phyloP scores from a whole-genome alignment of 495 filamentous ascomycete genomes.

The Talaromyces adpressus region DNA sequence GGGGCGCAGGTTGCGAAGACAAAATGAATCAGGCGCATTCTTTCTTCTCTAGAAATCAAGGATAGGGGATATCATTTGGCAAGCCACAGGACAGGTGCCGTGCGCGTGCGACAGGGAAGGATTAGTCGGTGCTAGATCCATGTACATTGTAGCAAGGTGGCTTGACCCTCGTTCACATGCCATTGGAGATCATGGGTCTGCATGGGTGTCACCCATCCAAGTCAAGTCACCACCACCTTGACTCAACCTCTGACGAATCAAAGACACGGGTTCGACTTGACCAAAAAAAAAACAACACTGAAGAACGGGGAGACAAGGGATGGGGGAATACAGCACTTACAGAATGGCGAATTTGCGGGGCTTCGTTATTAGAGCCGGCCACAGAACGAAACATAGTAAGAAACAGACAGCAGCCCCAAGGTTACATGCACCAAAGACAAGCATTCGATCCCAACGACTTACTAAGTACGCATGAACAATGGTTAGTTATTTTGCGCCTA shows the following conservation, averaged over 20 bases:
- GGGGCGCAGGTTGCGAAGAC: neutral
- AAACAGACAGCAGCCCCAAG: constrained; percentile 86
- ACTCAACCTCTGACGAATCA: neutral
- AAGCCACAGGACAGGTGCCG: constrained; percentile 1
- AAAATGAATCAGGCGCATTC: constrained; percentile 6
- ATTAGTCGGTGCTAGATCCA: neutral
- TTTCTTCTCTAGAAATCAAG: neutral
- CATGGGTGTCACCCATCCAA: neutral
- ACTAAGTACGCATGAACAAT: constrained; percentile 46
- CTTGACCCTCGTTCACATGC: constrained; percentile 6
- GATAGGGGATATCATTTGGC: constrained; percentile 2
- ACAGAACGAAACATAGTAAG: constrained; percentile 81
- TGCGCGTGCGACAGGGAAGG: neutral
- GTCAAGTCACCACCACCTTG: neutral
- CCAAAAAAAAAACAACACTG: neutral
- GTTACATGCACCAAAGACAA: constrained; percentile 90
- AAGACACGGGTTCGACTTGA: neutral
- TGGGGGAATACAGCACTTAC: constrained; percentile 53
- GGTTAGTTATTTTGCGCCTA: neutral
- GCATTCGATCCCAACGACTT: constrained; percentile 91
- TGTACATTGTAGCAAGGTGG: neutral
- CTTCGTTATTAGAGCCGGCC: constrained; percentile 67
- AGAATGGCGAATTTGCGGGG: constrained; percentile 93
- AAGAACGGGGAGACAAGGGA: constrained; percentile 4
- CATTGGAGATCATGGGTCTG: constrained; percentile 1